phyloP scores from a whole-genome alignment of 2,329 filamentous ascomycete genomes.

The Penicillium nordicum region DNA sequence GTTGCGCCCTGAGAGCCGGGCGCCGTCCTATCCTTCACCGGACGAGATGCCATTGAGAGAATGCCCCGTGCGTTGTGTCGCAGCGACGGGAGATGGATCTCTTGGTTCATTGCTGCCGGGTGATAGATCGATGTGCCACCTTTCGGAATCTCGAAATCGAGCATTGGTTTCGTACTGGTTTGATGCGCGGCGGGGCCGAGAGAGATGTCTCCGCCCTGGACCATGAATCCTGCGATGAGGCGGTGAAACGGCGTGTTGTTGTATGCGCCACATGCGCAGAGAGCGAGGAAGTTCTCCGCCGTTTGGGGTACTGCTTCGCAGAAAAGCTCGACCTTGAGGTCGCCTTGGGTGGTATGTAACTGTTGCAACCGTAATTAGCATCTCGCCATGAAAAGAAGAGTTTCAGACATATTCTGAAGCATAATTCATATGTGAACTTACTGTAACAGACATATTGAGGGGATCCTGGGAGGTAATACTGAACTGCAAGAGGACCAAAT shows the following conservation, averaged over 20 bases:
- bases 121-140: constrained; percentile 56
- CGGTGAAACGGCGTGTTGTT: constrained; percentile 62
- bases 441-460: constrained; percentile 34
- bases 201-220: constrained; percentile 58
- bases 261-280: constrained; percentile 61
- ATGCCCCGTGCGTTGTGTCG: constrained; percentile 57
- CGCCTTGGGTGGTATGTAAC: constrained; percentile 83
- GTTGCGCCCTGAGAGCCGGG: constrained; percentile 45
- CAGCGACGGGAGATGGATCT: constrained; percentile 56
- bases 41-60: constrained; percentile 58
- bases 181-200: constrained; percentile 44
- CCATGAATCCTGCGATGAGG: constrained; percentile 61
- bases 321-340: constrained; percentile 94
- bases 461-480: neutral
- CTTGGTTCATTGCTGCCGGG: constrained; percentile 56
- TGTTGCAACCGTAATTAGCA: constrained; percentile 15
- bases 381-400: neutral
- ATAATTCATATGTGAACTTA: constrained; percentile 15
- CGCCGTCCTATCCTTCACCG: constrained; percentile 43
- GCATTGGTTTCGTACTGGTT: constrained; percentile 39
- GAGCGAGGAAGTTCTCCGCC: constrained; percentile 71
- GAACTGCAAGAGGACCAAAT: constrained; percentile 3
- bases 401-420: neutral
- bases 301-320: constrained; percentile 93
- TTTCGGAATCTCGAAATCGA: constrained; percentile 51